phyloP scores from a whole-genome alignment of 2,329 filamentous ascomycete species.

The Dactylellina drechsleri region DNA sequence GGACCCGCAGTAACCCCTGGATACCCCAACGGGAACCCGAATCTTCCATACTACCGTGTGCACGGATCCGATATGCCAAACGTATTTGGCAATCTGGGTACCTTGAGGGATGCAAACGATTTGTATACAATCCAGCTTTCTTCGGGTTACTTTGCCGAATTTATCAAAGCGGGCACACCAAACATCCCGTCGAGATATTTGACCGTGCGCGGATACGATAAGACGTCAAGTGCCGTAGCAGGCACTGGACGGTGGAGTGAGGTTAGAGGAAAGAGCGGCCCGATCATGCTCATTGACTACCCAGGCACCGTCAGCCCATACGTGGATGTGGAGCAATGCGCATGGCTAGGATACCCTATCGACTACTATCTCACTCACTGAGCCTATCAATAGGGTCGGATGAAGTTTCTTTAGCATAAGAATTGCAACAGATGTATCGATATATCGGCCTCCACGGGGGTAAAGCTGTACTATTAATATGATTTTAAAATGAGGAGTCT shows the following conservation, averaged over 20 bases:
- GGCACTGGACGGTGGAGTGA: constrained; percentile 62
- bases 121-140: constrained; percentile 64
- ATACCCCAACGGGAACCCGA: constrained; percentile 65
- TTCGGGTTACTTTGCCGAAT: constrained; percentile 66
- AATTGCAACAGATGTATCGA: background rate
- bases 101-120: constrained; percentile 67
- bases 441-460: background rate
- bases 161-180: constrained; percentile 66
- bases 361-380: constrained; percentile 62
- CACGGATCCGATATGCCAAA: constrained; percentile 69
- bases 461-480: too few species aligned
- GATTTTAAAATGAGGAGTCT: too few species aligned
- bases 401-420: background rate
- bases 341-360: constrained; percentile 64
- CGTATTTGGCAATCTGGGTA: constrained; percentile 67
- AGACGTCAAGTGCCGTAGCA: constrained; percentile 62
- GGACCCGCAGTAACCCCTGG: constrained; percentile 63
- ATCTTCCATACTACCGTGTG: constrained; percentile 68
- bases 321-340: constrained; percentile 67
- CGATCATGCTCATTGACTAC: constrained; percentile 64
- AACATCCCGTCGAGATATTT: constrained; percentile 66
- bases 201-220: constrained; percentile 64
- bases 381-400: constrained; percentile 27
- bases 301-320: constrained; percentile 64
- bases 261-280: constrained; percentile 61